A percentile compares a stretch with the other conserved stretches of the same genome.
These are phyloP conservation scores for Glebionis coronaria DNA, from an alignment of 129 eudicot genomes.

Conservation along the genomic window DNA sequence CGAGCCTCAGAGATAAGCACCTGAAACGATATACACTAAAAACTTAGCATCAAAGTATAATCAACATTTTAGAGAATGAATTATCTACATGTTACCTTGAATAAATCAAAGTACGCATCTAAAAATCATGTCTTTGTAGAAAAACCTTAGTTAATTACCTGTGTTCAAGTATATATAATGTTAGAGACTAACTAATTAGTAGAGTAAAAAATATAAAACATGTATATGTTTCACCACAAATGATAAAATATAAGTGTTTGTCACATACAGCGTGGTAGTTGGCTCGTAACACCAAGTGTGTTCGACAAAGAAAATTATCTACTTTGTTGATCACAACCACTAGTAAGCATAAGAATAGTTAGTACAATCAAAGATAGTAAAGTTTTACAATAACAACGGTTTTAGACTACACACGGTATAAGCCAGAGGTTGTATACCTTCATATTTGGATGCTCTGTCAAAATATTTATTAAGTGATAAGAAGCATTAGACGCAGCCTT, in stretches of 20 bases:
- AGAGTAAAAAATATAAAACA: neutral
- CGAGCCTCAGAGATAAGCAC: conserved; percentile 70
- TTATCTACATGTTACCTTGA: conserved; percentile 57
- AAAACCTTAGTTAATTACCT: conserved; percentile 90
- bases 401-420: too few relatives aligned
- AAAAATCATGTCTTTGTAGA: conserved; percentile 80
- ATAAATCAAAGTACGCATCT: conserved; percentile 91
- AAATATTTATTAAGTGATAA: conserved; percentile 71
- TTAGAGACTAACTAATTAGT: conserved; percentile 22
- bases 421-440: conserved; percentile 45
- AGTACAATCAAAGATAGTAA: neutral
- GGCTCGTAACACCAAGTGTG: conserved; percentile 80
- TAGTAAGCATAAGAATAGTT: conserved; percentile 25
- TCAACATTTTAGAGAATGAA: neutral
- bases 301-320: conserved; percentile 87
- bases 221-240: too few relatives aligned
- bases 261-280: conserved; percentile 77
- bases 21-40: conserved; percentile 37
- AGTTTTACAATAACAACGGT: neutral
- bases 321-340: conserved; percentile 94
- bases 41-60: conserved; percentile 15
- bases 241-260: neutral
- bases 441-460: conserved; percentile 97
- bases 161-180: conserved; percentile 23
- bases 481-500: conserved; percentile 98